Evolutionary conservation across 2,329 filamentous ascomycete genomes (phyloP), one percentile per base, ranked within the genome.

Genomic region (Ophiocordyceps sinensis): DNA sequence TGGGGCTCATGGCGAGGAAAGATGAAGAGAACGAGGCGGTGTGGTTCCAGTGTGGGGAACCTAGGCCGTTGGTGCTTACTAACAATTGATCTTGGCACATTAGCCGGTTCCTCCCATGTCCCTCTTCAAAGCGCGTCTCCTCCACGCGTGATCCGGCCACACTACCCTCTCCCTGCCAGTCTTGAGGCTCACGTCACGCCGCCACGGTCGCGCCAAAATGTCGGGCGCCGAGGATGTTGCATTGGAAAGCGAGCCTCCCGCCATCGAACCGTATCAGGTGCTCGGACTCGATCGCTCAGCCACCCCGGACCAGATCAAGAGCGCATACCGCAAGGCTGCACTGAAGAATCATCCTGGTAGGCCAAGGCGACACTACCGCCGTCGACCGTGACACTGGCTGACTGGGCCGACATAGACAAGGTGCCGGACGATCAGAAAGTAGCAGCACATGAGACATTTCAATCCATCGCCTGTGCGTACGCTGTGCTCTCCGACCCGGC

Each of bases 381-480:
- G 3, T 12, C 11, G 19, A 35, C 31, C 3, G 9, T 12, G 30
- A 19, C 23, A 37, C 9, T 43, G 46, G 39, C 55, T 55, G 21
- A 53, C 39, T 31, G 19, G 11, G 32, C 36, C n/a, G 36, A 5
- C 38, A 23, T 44, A 82, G 87, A 94, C 71, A 94, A 94, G 66
- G 85, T 79, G 4, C 50, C 75, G 14, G 68, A 74, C 1, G 70
- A 77, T 19, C 65, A 80, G 40, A 86, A 85, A 54, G 71, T 79
- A 23, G 65, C 72, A 35, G 89, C 91, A 2, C 81, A 94, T 51
- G 69, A 71, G 45, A 81, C 75, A 41, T 98, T 98, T 60, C 91
- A 98, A 62, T 71, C 82, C 51, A 79, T 98, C 51, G 89, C 89
- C 21, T 89, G 95, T 54, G 89, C 91, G 40, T 94, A 96, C 56